phyloP scores from a whole-genome alignment of 805 yeast species.

The Pichia californica region DNA sequence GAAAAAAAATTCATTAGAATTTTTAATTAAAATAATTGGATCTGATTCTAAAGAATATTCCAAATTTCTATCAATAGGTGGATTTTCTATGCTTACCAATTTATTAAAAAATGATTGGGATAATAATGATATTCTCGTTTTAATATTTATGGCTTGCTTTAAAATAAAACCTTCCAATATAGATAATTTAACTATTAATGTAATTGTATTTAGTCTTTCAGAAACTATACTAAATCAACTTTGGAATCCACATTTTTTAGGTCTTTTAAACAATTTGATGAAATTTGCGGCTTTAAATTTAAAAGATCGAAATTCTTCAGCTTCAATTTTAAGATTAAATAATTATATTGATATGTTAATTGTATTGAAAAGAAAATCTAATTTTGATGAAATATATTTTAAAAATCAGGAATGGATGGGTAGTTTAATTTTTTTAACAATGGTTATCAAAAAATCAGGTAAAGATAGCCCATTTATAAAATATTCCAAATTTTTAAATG shows the following conservation, averaged over 20 bases:
- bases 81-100: slow-evolving; percentile 42
- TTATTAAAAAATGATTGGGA: slow-evolving; percentile 42
- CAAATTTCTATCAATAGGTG: slow-evolving; percentile 47
- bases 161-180: slow-evolving; percentile 27
- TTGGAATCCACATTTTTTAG: slow-evolving; percentile 36
- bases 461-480: neutral
- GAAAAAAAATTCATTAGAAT: slow-evolving; percentile 31
- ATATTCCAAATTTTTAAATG: slow-evolving; percentile 3
- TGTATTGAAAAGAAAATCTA: neutral
- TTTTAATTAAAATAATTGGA: slow-evolving; percentile 42
- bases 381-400: neutral
- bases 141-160: slow-evolving; percentile 40
- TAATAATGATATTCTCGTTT: slow-evolving; percentile 37
- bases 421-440: slow-evolving; percentile 1
- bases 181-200: neutral
- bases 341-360: neutral
- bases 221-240: neutral
- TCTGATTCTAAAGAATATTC: slow-evolving; percentile 41
- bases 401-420: slow-evolving; percentile 6
- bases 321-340: neutral
- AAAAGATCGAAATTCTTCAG: neutral
- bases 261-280: slow-evolving; percentile 15
- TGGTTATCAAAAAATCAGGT: slow-evolving; percentile 1
- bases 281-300: slow-evolving; percentile 7
- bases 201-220: neutral